Conservation (phyloP, 805 yeast genomes). For the Metschnikowia koreensis region DNA sequence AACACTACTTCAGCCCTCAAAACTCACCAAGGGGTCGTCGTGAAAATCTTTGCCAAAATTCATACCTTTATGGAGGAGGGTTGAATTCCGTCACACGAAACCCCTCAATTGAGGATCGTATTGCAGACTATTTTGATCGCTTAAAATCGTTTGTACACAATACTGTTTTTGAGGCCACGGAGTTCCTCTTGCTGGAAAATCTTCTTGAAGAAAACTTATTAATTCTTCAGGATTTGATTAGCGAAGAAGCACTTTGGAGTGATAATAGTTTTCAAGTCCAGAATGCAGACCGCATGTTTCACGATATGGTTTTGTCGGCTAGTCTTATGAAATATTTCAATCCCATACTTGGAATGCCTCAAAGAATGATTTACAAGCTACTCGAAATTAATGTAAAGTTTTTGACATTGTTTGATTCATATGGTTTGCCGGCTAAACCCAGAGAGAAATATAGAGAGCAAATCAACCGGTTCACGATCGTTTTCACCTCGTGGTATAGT, state of each 20-base stretch:
- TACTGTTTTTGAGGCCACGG: not conserved
- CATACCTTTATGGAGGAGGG: not conserved
- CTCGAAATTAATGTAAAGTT: constrained; percentile 6
- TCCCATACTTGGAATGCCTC: not conserved
- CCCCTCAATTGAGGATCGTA: not conserved
- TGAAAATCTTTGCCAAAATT: not conserved
- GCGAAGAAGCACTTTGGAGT: not conserved
- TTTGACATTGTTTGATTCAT: not conserved
- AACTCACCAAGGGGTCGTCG: too few relatives aligned
- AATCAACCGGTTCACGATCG: not conserved
- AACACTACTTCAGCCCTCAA: too few relatives aligned
- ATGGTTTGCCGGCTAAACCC: too few relatives aligned
- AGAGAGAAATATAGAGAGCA: not conserved
- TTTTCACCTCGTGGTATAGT: not conserved
- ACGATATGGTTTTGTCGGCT: not conserved
- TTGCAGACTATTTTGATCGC: not conserved
- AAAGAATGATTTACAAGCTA: not conserved
- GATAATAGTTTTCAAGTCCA: not conserved
- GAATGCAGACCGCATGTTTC: not conserved
- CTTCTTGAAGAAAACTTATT: not conserved
- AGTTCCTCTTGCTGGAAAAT: not conserved
- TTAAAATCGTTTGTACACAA: constrained; percentile 1
- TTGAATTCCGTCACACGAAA: not conserved
- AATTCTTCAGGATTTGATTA: not conserved
- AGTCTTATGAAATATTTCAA: not conserved